A percentile compares a stretch with the other conserved stretches of the same genome.
These are phyloP conservation scores for Fraxinus greggii DNA, from an alignment of 305 asterid genomes.

Conservation along the genomic window DNA sequence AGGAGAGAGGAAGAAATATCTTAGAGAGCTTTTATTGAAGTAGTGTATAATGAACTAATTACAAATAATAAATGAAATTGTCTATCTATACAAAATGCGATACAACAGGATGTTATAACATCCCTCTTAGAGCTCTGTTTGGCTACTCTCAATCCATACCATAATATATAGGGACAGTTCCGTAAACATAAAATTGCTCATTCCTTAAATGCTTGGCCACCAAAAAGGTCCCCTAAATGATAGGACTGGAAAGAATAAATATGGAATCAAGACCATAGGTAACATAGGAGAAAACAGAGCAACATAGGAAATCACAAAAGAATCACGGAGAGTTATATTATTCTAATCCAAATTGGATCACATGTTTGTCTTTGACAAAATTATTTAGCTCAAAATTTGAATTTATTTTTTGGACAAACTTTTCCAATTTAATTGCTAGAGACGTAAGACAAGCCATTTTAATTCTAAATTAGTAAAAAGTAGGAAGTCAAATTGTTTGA, in stretches of 20 bases:
- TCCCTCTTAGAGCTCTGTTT: background rate
- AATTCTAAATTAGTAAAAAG: background rate
- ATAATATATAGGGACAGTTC: background rate
- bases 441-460: background rate
- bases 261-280: background rate
- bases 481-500: background rate
- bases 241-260: background rate
- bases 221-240: background rate
- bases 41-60: background rate
- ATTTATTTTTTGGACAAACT: background rate
- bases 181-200: background rate
- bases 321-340: background rate
- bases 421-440: background rate
- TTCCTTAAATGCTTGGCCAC: background rate
- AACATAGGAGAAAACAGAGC: background rate
- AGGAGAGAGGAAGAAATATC: background rate
- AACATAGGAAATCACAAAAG: background rate
- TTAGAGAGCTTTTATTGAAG: background rate
- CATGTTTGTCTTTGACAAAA: background rate
- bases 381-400: background rate
- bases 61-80: background rate
- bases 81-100: background rate
- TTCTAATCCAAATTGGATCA: background rate
- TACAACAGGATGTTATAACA: background rate
- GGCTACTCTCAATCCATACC: background rate